These are phyloP conservation scores for Anisogramma anomala DNA, from an alignment of 2,329 filamentous ascomycete genomes.

Conservation along the genomic window DNA sequence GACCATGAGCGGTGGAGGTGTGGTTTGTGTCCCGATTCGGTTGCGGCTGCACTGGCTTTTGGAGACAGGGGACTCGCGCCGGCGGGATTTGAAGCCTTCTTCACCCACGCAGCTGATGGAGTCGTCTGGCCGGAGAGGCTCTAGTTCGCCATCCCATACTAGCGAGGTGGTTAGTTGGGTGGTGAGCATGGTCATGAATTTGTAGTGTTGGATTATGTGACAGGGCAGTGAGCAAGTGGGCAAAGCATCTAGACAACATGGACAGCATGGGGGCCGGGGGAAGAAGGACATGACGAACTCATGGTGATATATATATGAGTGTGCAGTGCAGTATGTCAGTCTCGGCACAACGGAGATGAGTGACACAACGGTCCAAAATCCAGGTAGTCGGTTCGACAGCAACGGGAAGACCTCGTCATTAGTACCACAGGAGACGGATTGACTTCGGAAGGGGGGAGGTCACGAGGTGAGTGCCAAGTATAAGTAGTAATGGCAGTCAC, in stretches of 20 bases:
- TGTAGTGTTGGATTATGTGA: neutral
- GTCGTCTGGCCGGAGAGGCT: neutral
- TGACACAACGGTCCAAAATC: neutral
- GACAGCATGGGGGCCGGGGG: neutral
- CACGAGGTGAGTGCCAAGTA: neutral
- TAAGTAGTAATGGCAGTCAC: too few species aligned
- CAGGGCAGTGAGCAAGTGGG: neutral
- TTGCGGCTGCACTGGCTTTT: neutral
- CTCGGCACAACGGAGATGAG: neutral
- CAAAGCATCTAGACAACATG: neutral
- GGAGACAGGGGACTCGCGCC: neutral
- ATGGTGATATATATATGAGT: neutral
- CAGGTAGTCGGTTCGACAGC: neutral
- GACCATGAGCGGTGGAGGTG: neutral
- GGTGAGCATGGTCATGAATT: neutral
- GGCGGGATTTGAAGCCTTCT: neutral
- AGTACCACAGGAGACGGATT: neutral
- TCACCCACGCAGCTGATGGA: neutral
- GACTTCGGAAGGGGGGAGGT: neutral
- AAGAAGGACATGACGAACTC: neutral
- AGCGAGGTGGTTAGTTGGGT: neutral
- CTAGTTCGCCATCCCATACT: neutral
- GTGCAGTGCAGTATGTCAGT: neutral
- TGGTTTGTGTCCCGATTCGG: too few species aligned
- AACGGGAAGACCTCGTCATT: neutral